These are phyloP conservation scores for Paramarasmius palmivorus DNA, from an alignment of 1,284 basidiomycete species.

Conservation along the genomic window DNA sequence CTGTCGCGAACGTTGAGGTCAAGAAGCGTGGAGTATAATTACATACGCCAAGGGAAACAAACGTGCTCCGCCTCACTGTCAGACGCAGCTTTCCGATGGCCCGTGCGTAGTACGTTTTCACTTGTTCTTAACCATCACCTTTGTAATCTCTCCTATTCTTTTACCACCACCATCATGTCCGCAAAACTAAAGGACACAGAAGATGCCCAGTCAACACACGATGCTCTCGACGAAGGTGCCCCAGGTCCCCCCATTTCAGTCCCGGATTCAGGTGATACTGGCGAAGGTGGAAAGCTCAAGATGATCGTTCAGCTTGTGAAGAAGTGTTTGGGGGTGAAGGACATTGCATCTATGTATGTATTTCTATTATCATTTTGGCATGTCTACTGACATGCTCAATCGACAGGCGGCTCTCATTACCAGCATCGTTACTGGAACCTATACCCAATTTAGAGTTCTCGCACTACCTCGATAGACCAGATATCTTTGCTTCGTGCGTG, in stretches of 20 bases:
- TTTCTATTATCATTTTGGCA: not conserved
- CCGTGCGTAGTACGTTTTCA: not conserved
- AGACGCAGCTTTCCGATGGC: not conserved
- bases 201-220: not conserved
- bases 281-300: constrained; percentile 88
- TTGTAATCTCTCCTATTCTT: not conserved
- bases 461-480: constrained; percentile 93
- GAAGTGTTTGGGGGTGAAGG: constrained; percentile 86
- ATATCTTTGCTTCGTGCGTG: constrained; percentile 82
- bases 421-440: constrained; percentile 88
- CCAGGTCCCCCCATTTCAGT: constrained; percentile 67
- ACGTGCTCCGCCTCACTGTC: no score
- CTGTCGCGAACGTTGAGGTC: no score
- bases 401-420: constrained; percentile 81
- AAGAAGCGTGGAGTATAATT: no score
- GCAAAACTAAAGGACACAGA: not conserved
- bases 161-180: not conserved
- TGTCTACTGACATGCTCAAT: not conserved
- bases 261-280: constrained; percentile 71
- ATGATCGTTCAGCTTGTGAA: constrained; percentile 88
- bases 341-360: constrained; percentile 87
- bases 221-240: constrained; percentile 49
- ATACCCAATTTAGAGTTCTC: constrained; percentile 95
- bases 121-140: not conserved
- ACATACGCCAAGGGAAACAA: no score